phyloP scores from a whole-genome alignment of 2,329 filamentous ascomycete genomes.

The Aspergillus calidoustus region DNA sequence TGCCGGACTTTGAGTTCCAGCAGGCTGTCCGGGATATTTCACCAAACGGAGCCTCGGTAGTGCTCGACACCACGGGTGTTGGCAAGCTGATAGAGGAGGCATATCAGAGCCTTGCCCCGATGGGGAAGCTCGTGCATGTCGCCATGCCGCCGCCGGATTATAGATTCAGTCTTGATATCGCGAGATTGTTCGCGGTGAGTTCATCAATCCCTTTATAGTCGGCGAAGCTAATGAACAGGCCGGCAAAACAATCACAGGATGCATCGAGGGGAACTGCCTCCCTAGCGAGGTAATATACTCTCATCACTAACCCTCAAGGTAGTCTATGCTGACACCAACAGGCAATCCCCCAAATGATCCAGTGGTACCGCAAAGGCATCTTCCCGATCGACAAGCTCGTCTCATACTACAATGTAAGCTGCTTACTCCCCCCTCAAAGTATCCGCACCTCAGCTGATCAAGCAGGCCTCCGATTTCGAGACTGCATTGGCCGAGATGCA shows the following conservation, averaged over 20 bases:
- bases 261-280: conserved; percentile 25
- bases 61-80: conserved; percentile 27
- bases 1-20: conserved; percentile 8
- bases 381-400: conserved; percentile 23
- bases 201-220: background rate
- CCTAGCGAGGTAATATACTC: conserved; percentile 8
- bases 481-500: conserved; percentile 1
- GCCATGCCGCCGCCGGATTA: conserved; percentile 49
- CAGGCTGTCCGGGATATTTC: conserved; percentile 14
- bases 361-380: conserved; percentile 26
- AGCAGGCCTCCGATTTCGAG: background rate
- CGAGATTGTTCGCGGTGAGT: background rate
- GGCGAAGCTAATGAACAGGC: conserved; percentile 5
- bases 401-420: conserved; percentile 12
- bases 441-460: background rate
- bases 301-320: background rate
- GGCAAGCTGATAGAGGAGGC: conserved; percentile 23
- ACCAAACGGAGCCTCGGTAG: conserved; percentile 20
- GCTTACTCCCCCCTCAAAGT: background rate
- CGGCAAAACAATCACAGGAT: conserved; percentile 22
- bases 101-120: conserved; percentile 35
- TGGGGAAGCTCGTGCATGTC: conserved; percentile 56
- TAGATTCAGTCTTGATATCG: conserved; percentile 11
- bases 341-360: conserved; percentile 25
- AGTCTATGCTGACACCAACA: background rate